Evolutionary conservation across 1,284 basidiomycete genomes (phyloP), one percentile per base, ranked within the genome.

Genomic region (Porodaedalea pini): DNA sequence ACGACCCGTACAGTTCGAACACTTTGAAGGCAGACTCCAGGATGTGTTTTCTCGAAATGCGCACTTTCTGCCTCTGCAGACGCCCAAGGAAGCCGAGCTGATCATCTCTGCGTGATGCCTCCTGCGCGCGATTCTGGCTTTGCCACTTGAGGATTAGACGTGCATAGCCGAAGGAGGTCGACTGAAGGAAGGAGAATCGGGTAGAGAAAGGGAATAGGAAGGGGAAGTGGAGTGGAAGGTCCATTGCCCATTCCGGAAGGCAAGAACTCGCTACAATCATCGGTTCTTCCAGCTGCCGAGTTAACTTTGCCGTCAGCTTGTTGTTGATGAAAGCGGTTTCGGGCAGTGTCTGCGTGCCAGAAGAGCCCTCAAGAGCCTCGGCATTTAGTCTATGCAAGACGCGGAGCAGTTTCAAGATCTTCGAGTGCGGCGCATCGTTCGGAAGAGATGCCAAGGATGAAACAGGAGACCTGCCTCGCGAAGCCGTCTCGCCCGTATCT

Each of bases 181-280:
- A 95, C 72, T 98, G 95, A 19, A 99, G 76, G 81, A 98, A 99
- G 61, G 91, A 89, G 73, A 96, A 98, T 31, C 97, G 89, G 6
- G 94, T 95, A 51, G 96, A 90, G 72, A 99, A 98, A 2, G 96
- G 95, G 81, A 99, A 99, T 19, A 99, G 80, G 86, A 99, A 99
- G 0, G 96, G 90, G 79, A 97, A 98, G 65, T 92, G 86, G 65
- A 91, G 89, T 0, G 96, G 94, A 7, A 99, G 80, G 69, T 98
- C 94, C 39, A 92, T 76, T 0, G 95, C 92, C 97, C 97, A 99
- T 63, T 94, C 93, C 1, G 97, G 97, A 10, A 99, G 76, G 71
- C 95, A 98, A 40, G 91, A 91, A 65, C 95, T 96, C 0, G 96
- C 97, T 39, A 99, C 91, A 62, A 99, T 96, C 92, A 99, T 97